Base-by-base conservation (phyloP, 1,139 yeast species). In the Hanseniaspora sp. region DNA sequence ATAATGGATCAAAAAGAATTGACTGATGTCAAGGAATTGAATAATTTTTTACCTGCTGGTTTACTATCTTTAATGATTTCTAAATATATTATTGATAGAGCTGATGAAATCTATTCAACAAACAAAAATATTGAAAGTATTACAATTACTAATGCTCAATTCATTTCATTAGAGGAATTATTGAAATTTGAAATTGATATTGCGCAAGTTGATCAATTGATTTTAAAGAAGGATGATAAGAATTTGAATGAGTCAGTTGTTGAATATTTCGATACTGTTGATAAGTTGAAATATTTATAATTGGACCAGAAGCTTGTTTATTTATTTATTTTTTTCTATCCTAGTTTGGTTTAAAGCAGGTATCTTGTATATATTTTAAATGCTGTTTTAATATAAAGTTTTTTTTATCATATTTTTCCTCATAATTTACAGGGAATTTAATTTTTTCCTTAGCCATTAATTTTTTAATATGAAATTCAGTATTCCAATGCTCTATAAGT, bases 401-500 rank as follows among this genome's bases (percentile, higher is more conserved):
- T 61, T 51, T 61, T 64, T 43, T 71, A 60, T 13, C 73, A 62
- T 34, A 60, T 58, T 45, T 61, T 59, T 9, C 71, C 74, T 23
- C 71, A 70, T 48, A 64, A 66, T 17, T 70, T 57, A 0, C 74
- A 66, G 23, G 72, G 69, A 15, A 66, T 60, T 12, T 35, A 17
- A 61, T 61, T 12, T 18, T 40, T 13, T 44, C 18, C 7, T 37
- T 28, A n/a, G 17, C 39, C 7, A 74, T 74, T 53, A 70, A 68
- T 46, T 65, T 67, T 7, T 67, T 63, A 35, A 68, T 62, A 67
- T 83, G 92, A 52, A 74, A 78, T 6, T 80, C 82, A 38, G 88
- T 80, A 63, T 86, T 87, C 62, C 87, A 71, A 69, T 90, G 97
- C 63, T 88, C 95, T 6, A 87, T 74, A 64, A 82, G 82, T 57